These are phyloP conservation scores for Paxillus rubicundulus DNA, from an alignment of 768 basidiomycete genomes.

Conservation along the genomic window DNA sequence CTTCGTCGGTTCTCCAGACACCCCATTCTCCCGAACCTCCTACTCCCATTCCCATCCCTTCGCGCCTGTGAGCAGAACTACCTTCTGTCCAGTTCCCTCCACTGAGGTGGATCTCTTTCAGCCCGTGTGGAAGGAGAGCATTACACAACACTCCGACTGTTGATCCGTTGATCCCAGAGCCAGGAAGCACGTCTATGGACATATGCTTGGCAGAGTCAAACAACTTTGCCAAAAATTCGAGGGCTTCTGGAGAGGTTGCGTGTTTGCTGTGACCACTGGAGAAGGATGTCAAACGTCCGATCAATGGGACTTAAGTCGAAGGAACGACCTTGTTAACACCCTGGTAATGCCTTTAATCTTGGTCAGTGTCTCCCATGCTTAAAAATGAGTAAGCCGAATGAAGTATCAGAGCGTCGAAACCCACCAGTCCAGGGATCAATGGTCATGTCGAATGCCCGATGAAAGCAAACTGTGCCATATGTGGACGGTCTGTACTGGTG, in stretches of 20 bases:
- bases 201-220: conserved; percentile 25
- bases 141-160: conserved; percentile 52
- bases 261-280: conserved; percentile 52
- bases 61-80: conserved; percentile 47
- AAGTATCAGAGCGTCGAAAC: neutral
- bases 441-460: conserved; percentile 78
- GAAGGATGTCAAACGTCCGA: conserved; percentile 1
- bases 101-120: conserved; percentile 73
- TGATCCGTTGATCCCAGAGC: conserved; percentile 66
- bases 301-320: neutral
- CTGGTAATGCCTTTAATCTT: conserved; percentile 66
- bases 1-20: conserved; percentile 62
- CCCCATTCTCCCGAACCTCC: conserved; percentile 58
- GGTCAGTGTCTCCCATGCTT: conserved; percentile 42
- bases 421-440: conserved; percentile 51
- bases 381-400: neutral
- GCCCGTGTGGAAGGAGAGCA: conserved; percentile 50
- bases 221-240: conserved; percentile 41
- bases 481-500: neutral
- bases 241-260: conserved; percentile 37
- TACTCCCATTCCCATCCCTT: conserved; percentile 69
- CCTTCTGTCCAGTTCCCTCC: conserved; percentile 64
- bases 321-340: conserved; percentile 67
- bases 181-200: conserved; percentile 54
- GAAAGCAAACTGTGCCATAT: conserved; percentile 62